Evolutionary conservation across 768 basidiomycete genomes (phyloP).

Genomic region (Xerocomellus intermedius): DNA sequence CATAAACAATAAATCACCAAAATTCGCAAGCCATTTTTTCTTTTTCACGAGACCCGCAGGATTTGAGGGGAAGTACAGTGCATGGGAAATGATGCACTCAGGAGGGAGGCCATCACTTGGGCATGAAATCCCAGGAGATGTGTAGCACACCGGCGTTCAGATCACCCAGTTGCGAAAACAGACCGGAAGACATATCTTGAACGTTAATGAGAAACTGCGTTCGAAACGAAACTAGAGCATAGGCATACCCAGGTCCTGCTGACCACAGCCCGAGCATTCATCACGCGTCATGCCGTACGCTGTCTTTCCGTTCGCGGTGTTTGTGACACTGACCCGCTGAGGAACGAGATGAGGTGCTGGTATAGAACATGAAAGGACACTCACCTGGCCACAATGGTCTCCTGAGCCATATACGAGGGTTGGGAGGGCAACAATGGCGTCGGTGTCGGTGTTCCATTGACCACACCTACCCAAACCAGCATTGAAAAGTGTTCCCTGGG

Average conservation of each 20-base stretch:
- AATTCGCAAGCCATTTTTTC: no score
- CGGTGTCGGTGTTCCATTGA: conserved; percentile 41
- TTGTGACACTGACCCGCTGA: conserved; percentile 57
- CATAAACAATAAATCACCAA: no score
- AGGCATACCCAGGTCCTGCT: conserved; percentile 52
- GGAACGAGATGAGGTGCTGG: conserved; percentile 4
- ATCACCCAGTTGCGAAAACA: conserved; percentile 53
- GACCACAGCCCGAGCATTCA: conserved; percentile 53
- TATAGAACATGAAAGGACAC: conserved; percentile 13
- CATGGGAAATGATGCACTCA: conserved; percentile 3
- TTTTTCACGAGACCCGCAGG: no score
- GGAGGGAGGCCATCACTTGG: conserved; percentile 35
- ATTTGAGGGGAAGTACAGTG: not conserved
- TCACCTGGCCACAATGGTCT: conserved; percentile 58
- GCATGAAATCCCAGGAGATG: conserved; percentile 61
- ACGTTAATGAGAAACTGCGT: not conserved
- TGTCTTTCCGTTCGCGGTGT: conserved; percentile 48
- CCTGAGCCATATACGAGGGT: conserved; percentile 50
- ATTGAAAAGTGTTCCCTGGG: conserved; percentile 63
- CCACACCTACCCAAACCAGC: conserved; percentile 66
- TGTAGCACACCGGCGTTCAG: conserved; percentile 47
- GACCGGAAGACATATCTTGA: conserved; percentile 59
- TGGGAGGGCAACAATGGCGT: conserved; percentile 61
- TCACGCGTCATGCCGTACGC: conserved; percentile 53
- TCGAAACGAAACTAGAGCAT: not conserved